phyloP scores from a whole-genome alignment of 768 basidiomycete genomes.

The Tylopilus rubrobrunneus region DNA sequence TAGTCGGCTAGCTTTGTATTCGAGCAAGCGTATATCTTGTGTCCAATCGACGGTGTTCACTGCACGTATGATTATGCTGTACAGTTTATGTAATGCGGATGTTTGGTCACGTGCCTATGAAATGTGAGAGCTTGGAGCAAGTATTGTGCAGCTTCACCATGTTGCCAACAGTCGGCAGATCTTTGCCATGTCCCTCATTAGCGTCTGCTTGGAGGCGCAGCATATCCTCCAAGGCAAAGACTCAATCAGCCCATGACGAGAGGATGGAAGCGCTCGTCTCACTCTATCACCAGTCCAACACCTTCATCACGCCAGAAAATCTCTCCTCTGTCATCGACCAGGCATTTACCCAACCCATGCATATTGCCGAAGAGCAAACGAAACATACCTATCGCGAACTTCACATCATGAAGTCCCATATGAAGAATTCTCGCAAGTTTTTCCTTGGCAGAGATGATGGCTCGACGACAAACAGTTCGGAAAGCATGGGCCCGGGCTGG shows the following conservation, averaged over 20 bases:
- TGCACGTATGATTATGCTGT: background rate
- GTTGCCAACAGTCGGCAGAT: slow-evolving; percentile 6
- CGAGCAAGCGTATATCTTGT: background rate
- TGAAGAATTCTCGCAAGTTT: slow-evolving; percentile 19
- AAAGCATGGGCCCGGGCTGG: slow-evolving; percentile 30
- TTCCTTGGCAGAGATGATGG: slow-evolving; percentile 27
- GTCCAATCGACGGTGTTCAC: background rate
- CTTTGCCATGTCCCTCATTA: slow-evolving; percentile 6
- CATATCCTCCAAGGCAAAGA: slow-evolving; percentile 19
- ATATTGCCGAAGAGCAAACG: slow-evolving; percentile 16
- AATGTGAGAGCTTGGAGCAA: background rate
- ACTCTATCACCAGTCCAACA: slow-evolving; percentile 72
- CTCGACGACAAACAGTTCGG: slow-evolving; percentile 3
- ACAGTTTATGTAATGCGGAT: slow-evolving; percentile 16
- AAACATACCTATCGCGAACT: slow-evolving; percentile 16
- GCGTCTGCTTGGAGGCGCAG: slow-evolving; percentile 11
- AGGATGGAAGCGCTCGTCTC: slow-evolving; percentile 70
- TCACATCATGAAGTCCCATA: slow-evolving; percentile 6
- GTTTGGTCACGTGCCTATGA: background rate
- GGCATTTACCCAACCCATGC: slow-evolving; percentile 43
- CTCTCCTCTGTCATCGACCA: slow-evolving; percentile 61
- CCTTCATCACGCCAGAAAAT: slow-evolving; percentile 69
- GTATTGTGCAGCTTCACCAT: slow-evolving; percentile 4
- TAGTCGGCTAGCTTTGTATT: background rate
- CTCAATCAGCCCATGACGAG: slow-evolving; percentile 18